These are phyloP conservation scores for Odontarrhena argentea DNA, from an alignment of 345 rosid species.

Conservation along the genomic window DNA sequence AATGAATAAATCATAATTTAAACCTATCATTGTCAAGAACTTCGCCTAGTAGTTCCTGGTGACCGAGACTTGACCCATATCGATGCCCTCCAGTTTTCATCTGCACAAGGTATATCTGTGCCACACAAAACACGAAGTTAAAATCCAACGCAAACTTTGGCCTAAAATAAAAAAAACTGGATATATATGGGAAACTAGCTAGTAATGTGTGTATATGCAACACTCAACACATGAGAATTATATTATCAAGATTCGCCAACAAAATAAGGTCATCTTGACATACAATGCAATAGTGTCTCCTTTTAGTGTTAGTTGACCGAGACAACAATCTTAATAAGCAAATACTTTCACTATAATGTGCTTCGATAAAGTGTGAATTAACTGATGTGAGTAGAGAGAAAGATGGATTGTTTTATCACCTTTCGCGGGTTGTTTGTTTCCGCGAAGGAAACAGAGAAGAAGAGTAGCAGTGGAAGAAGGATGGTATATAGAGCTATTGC, in stretches of 20 bases:
- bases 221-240: background rate
- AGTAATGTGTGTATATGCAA: background rate
- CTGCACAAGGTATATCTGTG: constrained; percentile 34
- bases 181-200: constrained; percentile 14
- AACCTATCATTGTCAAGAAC: constrained; percentile 35
- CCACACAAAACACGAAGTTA: constrained; percentile 18
- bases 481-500: background rate
- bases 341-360: background rate
- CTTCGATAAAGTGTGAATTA: background rate
- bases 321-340: background rate
- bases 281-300: background rate
- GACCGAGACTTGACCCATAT: constrained; percentile 36
- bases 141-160: background rate
- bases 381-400: background rate
- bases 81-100: constrained; percentile 35
- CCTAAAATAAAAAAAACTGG: background rate
- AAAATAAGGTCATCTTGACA: background rate
- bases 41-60: constrained; percentile 26
- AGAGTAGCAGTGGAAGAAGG: constrained; percentile 28
- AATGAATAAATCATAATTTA: background rate
- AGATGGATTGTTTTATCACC: constrained; percentile 2
- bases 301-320: background rate
- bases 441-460: constrained; percentile 1
- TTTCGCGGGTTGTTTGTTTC: constrained; percentile 26
- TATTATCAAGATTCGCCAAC: background rate